Conservation (phyloP, 2,329 filamentous ascomycete species). For the Trichoderma afroharzianum region DNA sequence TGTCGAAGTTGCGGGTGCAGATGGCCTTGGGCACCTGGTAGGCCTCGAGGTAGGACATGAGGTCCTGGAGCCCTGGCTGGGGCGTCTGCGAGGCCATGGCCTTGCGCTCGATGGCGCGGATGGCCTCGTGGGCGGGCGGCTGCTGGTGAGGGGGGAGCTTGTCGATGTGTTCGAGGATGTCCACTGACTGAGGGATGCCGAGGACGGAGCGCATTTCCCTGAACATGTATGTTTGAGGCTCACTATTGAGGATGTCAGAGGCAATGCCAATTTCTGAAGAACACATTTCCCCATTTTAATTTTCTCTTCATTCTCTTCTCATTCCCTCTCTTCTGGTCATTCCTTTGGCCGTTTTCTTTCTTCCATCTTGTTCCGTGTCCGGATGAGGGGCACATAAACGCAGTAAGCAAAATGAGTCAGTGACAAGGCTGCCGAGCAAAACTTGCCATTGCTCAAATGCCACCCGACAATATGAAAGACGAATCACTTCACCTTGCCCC, state of each 20-base stretch:
- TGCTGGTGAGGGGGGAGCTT: conserved; percentile 60
- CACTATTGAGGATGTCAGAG: conserved; percentile 43
- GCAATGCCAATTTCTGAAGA: neutral
- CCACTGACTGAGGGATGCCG: conserved; percentile 64
- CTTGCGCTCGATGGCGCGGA: conserved; percentile 73
- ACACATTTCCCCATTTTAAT: no score
- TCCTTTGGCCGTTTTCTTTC: neutral
- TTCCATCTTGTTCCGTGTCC: neutral
- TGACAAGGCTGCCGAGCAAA: neutral
- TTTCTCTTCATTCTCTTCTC: neutral
- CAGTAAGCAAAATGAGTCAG: conserved; percentile 17
- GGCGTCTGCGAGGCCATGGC: conserved; percentile 79
- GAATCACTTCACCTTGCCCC: neutral
- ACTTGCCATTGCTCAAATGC: neutral
- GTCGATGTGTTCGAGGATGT: conserved; percentile 89
- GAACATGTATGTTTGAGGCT: conserved; percentile 97
- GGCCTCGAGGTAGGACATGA: conserved; percentile 80
- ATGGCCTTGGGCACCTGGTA: conserved; percentile 71
- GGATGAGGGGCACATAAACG: neutral
- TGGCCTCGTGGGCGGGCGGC: conserved; percentile 63
- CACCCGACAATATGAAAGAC: neutral
- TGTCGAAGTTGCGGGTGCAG: conserved; percentile 90
- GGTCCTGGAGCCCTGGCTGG: conserved; percentile 70
- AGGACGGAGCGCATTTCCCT: conserved; percentile 74
- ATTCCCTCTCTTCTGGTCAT: neutral